Evolutionary conservation across 73 alveolate genomes (phyloP), one percentile per base, ranked within the genome.

Genomic region (Halteria grandinella): DNA sequence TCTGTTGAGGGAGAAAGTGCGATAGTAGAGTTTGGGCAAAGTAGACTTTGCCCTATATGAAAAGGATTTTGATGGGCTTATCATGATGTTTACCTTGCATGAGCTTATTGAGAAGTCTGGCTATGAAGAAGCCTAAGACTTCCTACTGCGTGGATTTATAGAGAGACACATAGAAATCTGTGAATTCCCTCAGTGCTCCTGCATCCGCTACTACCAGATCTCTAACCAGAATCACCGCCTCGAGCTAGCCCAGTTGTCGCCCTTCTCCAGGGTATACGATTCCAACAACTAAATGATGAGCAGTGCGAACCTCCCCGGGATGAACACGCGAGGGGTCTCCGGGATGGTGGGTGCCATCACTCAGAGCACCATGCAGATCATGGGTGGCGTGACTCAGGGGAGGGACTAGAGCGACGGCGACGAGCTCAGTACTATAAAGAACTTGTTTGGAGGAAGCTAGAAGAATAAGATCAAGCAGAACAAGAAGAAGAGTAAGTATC

Each of bases 151-250:
- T 54, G 85, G 85, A 28, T 73, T 48, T 36, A 73, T 73, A 15
- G 85, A 73, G 50, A 12, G 85, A 55, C 85, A 73, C 28, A 73
- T 73, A 6, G 85, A 73, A 34, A 73, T 73, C n/a, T 73, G 85
- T 28, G 85, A 73, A n/a, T 48, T 47, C 23, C 74, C 76, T 1
- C 20, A 44, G 32, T 73, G 85, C 63, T 53, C 69, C 12, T 73
- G 85, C 55, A 73, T 73, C 7, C 43, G 55, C 20, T 73, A 54
- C 25, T 73, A 73, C 66, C 32, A 73, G 51, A 53, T 73, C 8
- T 48, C 57, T 39, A 73, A 73, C 44, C 37, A 37, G n/a, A 53
- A 59, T 5, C 55, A 73, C 55, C 17, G 85, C 12, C 32, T 73
- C 17, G 85, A 73, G 37, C 37, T 73, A 39, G 74, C 85, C 24